A percentile compares a stretch with the other conserved stretches of the same genome.
Evolutionary conservation across 768 basidiomycete species (phyloP).

Genomic region (Tulasnella sp.): DNA sequence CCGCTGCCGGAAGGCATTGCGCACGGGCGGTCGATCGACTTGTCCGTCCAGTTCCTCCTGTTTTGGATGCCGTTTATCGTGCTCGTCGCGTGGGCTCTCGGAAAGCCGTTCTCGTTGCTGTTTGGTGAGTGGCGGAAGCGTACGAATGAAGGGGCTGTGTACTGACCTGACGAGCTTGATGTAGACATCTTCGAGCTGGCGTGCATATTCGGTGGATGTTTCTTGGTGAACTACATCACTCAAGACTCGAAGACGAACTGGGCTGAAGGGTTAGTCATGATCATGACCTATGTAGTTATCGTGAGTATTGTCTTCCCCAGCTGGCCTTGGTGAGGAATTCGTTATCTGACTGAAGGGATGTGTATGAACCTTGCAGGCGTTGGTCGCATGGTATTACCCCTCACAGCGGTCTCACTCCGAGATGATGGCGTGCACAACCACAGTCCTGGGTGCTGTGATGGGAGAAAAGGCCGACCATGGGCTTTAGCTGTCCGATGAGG

Average conservation of each 20-base stretch:
- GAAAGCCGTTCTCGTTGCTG: constrained; percentile 62
- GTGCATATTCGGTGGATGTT: constrained; percentile 65
- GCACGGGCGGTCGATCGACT: constrained; percentile 70
- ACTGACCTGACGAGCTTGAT: neutral
- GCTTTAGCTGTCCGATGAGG: neutral
- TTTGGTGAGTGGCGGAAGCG: constrained; percentile 59
- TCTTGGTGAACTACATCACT: constrained; percentile 79
- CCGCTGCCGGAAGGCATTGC: constrained; percentile 61
- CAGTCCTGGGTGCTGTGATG: neutral
- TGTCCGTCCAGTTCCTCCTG: constrained; percentile 74
- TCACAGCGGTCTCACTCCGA: neutral
- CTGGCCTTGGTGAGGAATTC: neutral
- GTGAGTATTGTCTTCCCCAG: constrained; percentile 44
- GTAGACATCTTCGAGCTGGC: constrained; percentile 42
- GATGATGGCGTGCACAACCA: constrained; percentile 23
- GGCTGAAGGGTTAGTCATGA: constrained; percentile 70
- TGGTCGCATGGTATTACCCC: constrained; percentile 26
- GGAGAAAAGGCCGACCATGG: neutral
- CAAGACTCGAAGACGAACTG: constrained; percentile 80
- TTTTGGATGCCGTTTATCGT: constrained; percentile 80
- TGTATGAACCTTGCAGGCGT: neutral
- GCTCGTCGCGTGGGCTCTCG: constrained; percentile 67
- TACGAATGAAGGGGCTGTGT: neutral
- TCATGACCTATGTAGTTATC: constrained; percentile 70
- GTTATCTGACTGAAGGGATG: neutral